Base-by-base conservation (phyloP, 2,329 filamentous ascomycete genomes). In the Alternaria alternata region DNA sequence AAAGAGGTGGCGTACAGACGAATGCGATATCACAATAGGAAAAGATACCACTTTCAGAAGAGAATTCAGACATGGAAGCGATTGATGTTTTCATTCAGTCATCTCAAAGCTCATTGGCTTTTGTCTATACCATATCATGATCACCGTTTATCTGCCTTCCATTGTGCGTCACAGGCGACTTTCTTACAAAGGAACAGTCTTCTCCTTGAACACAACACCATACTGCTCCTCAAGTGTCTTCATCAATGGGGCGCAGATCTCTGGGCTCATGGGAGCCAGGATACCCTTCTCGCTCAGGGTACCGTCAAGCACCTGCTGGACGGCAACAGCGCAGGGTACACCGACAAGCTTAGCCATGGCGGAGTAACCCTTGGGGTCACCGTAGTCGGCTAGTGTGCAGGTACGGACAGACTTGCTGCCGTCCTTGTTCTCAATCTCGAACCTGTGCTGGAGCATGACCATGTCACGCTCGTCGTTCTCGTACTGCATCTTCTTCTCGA, bases 401-500 rank as follows among this genome's bases (percentile, higher is more conserved):
- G 91, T 94, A 65, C 89, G 85, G 44, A 89, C 93, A 83, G 96
- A 88, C 78, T 86, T 87, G 76, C 82, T 87, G 72, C 93, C 93
- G 76, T 95, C 91, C 80, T 89, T 89, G 81, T 90, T 84, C 84
- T 95, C 91, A 68, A 96, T 92, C 77, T 89, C 89, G 78, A 96
- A 96, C 82, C 88, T 90, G 83, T 92, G 90, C 82, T 93, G 91
- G 32, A 93, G 85, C 81, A 87, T 85, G 57, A 95, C 91, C 67
- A 96, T 83, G 79, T 96, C 93, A 61, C 93, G 89, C 87, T 97
- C 93, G 62, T 86, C 90, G 71, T 90, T 84, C 74, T 87, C 90
- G 79, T 90, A 97, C 80, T 91, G 87, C 92, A 96, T 96, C 88
- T 96, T 96, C 84, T 91, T 82, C 84, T 96, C 93, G 30, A 97